These are phyloP conservation scores for Wickerhamomyces sydowiorum DNA, from an alignment of 805 yeast genomes.

Conservation along the genomic window DNA sequence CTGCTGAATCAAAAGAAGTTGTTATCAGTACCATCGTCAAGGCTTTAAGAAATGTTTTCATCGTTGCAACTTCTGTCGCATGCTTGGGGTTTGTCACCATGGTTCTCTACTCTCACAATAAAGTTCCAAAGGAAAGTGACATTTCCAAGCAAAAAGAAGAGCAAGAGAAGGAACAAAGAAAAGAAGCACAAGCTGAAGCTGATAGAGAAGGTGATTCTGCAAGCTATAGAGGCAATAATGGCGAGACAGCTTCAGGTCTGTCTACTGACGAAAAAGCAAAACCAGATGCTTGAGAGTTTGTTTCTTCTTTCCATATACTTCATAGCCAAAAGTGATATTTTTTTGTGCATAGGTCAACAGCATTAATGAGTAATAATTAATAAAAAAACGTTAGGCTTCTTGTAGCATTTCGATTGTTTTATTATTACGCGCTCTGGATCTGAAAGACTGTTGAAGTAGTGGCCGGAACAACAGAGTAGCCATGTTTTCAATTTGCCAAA, in stretches of 20 bases:
- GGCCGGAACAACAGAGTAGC: background rate
- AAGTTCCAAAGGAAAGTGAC: conserved; percentile 28
- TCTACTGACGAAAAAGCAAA: no score
- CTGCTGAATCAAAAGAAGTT: background rate
- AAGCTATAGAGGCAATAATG: no score
- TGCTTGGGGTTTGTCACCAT: conserved; percentile 24
- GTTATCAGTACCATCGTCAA: conserved; percentile 21
- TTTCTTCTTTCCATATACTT: no score
- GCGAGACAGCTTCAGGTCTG: no score
- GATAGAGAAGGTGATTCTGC: no score
- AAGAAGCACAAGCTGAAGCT: background rate
- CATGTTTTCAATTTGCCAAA: conserved; percentile 11
- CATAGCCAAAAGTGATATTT: no score
- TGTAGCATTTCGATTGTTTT: no score
- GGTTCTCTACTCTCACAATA: conserved; percentile 33
- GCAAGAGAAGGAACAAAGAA: background rate
- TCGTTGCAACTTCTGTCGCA: conserved; percentile 32
- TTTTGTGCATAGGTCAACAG: no score
- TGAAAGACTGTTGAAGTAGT: background rate
- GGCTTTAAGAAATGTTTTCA: conserved; percentile 33
- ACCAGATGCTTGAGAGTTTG: no score
- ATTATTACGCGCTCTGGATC: no score
- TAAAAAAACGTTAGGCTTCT: no score
- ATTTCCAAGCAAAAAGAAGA: conserved; percentile 1
- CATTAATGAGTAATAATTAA: no score